Conservation (phyloP, 768 basidiomycete genomes). For the Myochromella boudieri region DNA sequence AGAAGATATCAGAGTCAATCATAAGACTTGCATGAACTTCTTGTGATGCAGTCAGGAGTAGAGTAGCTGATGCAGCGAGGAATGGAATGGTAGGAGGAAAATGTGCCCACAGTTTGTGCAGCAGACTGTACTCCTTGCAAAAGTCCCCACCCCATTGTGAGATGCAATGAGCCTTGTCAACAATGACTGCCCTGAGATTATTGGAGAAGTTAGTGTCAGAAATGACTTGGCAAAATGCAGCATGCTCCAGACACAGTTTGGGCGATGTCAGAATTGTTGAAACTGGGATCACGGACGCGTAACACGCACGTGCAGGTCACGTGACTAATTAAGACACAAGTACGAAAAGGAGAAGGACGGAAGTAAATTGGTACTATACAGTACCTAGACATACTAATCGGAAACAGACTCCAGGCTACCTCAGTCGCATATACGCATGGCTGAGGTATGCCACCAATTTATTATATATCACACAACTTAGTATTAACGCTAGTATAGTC, state of each 20-base stretch:
- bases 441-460: too few species aligned
- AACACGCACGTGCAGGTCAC: too few species aligned
- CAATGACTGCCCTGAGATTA: conserved; percentile 23
- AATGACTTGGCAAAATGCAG: conserved; percentile 25
- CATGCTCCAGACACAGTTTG: conserved; percentile 37
- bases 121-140: conserved; percentile 24
- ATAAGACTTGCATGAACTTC: conserved; percentile 23
- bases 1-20: conserved; percentile 27
- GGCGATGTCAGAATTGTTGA: conserved; percentile 38
- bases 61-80: conserved; percentile 24
- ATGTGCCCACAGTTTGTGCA: conserved; percentile 22
- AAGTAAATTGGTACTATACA: too few species aligned
- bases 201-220: conserved; percentile 16
- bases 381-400: too few species aligned
- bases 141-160: conserved; percentile 36
- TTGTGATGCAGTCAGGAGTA: conserved; percentile 19
- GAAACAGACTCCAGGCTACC: too few species aligned
- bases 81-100: conserved; percentile 25
- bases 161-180: conserved; percentile 36
- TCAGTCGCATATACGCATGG: too few species aligned
- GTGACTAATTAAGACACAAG: too few species aligned
- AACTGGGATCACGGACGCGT: too few species aligned
- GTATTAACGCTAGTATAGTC: too few species aligned
- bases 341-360: too few species aligned
- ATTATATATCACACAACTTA: too few species aligned